Conservation (phyloP, 1,139 yeast genomes). For the Candida tetrigidarum region DNA sequence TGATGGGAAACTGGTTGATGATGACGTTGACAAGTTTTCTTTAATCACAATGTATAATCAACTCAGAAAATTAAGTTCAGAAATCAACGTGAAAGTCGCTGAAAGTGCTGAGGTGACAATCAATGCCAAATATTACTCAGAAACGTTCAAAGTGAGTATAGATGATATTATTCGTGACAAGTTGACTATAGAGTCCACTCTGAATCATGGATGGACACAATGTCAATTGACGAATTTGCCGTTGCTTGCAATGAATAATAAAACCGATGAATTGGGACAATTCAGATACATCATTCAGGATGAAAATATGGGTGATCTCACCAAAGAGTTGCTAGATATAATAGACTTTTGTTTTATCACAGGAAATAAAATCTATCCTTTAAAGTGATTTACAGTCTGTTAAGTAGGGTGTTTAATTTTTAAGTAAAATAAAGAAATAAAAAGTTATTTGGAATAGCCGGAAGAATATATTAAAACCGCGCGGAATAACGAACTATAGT, state of each 20-base stretch:
- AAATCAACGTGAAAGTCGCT: constrained; percentile 7
- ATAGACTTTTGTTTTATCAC: constrained; percentile 32
- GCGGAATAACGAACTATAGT: background rate
- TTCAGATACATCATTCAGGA: constrained; percentile 32
- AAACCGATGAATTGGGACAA: constrained; percentile 36
- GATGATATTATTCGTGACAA: constrained; percentile 19
- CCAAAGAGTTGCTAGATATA: constrained; percentile 21
- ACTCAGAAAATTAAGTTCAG: constrained; percentile 14
- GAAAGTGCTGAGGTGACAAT: constrained; percentile 26
- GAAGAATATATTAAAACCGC: background rate
- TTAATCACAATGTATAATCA: constrained; percentile 25
- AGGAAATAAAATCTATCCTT: constrained; percentile 23
- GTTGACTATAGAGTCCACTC: constrained; percentile 27
- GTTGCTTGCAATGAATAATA: constrained; percentile 36
- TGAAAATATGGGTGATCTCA: constrained; percentile 14
- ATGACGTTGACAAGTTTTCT: constrained; percentile 32
- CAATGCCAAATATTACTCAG: constrained; percentile 32
- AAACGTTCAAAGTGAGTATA: constrained; percentile 26
- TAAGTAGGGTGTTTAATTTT: background rate
- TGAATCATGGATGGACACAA: constrained; percentile 42
- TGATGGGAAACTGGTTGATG: constrained; percentile 9
- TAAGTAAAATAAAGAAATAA: background rate
- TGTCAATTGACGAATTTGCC: constrained; percentile 45
- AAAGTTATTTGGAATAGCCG: background rate
- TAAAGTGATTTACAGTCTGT: constrained; percentile 10